Base-by-base conservation (phyloP, 441 rosid genomes). In the Populus hybrid region DNA sequence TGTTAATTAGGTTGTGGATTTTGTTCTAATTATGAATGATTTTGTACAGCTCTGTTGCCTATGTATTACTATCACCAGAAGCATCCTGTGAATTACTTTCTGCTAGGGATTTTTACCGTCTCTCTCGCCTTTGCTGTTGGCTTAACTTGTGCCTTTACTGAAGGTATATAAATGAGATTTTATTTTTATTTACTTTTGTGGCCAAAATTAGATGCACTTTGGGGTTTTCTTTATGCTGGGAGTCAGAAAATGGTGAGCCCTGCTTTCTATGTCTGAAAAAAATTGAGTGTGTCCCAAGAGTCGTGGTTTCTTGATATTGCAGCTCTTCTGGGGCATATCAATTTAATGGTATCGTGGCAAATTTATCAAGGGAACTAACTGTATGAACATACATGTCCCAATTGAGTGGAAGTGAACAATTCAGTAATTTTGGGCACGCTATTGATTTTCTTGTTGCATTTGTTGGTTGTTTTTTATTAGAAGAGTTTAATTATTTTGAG, bases 31-130 rank as follows among this genome's bases (percentile, higher is more conserved):
- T 69, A 32, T 69, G 34, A 16, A 50, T 50, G 8, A 50, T 66
- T 21, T 18, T 35, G 16, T 81, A 87, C 89, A 95, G 96, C 82
- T 34, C 21, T 95, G 80, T 89, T 93, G 76, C 98, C 99, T 4
- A 72, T 95, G 83, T 95, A 85, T 46, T 91, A 84, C 84, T 95
- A 93, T 79, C 91, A 92, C 79, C 95, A 92, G 91, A 89, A 79
- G 84, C 98, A 95, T 87, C 99, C 99, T 24, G 92, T 95, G 84
- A 95, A 95, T 73, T 93, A 90, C 81, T 81, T 95, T 38, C 88
- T 95, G 24, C 91, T 95, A 1, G 96, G 92, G 68, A 66, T 92
- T 80, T 95, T 95, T 81, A 93, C 98, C 6, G 24, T 92, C 73
- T 32, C 90, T 70, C 84, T 95, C 16, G 92, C 95, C 16, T 92